Evolutionary conservation across 192 early-diverging fungal species (phyloP).

Genomic region (Rhizoclosmatium sp.): DNA sequence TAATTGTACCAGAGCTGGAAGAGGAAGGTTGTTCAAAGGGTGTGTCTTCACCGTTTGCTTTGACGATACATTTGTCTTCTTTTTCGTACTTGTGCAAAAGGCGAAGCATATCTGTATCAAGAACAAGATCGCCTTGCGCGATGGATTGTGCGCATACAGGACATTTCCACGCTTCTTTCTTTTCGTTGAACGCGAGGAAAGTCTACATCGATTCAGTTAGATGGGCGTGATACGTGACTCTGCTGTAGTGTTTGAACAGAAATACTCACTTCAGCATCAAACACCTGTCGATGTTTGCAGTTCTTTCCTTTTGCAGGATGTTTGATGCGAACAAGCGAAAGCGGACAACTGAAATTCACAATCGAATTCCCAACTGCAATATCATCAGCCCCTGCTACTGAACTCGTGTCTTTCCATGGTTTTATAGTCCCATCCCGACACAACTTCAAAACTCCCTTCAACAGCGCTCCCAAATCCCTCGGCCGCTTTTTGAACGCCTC

Average conservation of each 20-base stretch:
- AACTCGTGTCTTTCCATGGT: too few relatives aligned
- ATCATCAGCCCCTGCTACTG: neutral
- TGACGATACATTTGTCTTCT: constrained; percentile 45
- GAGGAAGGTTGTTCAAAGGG: too few relatives aligned
- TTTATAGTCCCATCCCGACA: too few relatives aligned
- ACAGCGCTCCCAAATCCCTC: too few relatives aligned
- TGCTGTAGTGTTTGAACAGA: constrained; percentile 39
- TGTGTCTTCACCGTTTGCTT: constrained; percentile 43
- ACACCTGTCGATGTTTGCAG: neutral
- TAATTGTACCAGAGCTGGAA: too few relatives aligned
- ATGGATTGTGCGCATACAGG: constrained; percentile 37
- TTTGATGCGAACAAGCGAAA: constrained; percentile 27
- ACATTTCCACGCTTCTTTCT: constrained; percentile 38
- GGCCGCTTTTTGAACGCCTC: too few relatives aligned
- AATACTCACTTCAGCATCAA: neutral
- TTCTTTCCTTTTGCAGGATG: constrained; percentile 1
- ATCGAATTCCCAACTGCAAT: constrained; percentile 27
- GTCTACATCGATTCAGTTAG: neutral
- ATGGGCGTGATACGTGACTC: constrained; percentile 7
- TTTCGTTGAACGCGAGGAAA: constrained; percentile 7
- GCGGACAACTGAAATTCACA: constrained; percentile 44
- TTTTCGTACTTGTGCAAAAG: constrained; percentile 46
- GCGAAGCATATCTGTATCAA: constrained; percentile 32
- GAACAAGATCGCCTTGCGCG: constrained; percentile 23
- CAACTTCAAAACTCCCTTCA: too few relatives aligned